A percentile compares a stretch with the other conserved stretches of the same genome.
These are phyloP conservation scores for Colletotrichum orbiculare DNA, from an alignment of 2,329 filamentous ascomycete species.

Conservation along the genomic window DNA sequence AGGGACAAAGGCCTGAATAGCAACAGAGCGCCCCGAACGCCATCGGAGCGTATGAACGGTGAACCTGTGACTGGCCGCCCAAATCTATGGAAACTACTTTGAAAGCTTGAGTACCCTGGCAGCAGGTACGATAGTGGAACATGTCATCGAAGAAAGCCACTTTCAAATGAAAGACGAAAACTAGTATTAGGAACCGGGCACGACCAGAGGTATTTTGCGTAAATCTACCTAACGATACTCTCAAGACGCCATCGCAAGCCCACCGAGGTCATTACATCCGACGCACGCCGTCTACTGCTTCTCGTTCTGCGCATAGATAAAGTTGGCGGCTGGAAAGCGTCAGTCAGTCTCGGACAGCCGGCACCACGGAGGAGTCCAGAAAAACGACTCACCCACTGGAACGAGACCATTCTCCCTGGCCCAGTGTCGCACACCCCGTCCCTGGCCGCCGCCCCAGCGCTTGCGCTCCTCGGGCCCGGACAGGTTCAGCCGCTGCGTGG, in stretches of 20 bases:
- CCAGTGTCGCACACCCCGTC: conserved; percentile 53
- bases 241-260: neutral
- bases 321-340: conserved; percentile 51
- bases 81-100: too few species aligned
- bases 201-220: too few species aligned
- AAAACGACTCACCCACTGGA: conserved; percentile 51
- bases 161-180: too few species aligned
- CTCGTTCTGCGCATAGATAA: conserved; percentile 53
- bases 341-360: neutral
- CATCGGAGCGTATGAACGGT: too few species aligned
- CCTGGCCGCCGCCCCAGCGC: conserved; percentile 52
- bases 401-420: conserved; percentile 52
- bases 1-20: too few species aligned
- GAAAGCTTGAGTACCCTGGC: too few species aligned
- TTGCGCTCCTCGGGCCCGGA: conserved; percentile 50
- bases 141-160: too few species aligned
- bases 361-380: neutral
- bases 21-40: too few species aligned
- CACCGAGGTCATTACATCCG: neutral
- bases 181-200: too few species aligned
- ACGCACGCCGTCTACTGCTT: conserved; percentile 44
- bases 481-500: conserved; percentile 47
- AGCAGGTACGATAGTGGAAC: too few species aligned
- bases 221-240: neutral
- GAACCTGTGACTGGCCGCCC: too few species aligned